Percentiles rank a stretch among this genome's conserved stretches.
phyloP scores from a whole-genome alignment of 805 yeast species.

The Lipomyces kockii region DNA sequence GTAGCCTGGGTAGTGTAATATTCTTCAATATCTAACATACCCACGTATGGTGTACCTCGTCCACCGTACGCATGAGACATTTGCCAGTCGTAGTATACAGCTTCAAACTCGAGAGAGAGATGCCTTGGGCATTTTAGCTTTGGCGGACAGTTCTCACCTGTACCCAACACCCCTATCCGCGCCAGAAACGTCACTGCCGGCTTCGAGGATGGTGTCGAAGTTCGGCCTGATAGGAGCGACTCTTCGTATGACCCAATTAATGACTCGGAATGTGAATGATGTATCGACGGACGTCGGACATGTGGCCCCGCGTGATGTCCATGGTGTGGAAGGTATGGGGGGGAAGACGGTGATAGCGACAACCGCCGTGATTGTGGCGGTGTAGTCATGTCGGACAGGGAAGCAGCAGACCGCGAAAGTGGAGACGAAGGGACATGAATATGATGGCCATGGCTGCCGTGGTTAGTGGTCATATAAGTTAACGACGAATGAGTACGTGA shows the following conservation, averaged over 20 bases:
- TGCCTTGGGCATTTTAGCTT: conserved; percentile 41
- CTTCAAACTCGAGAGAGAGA: conserved; percentile 40
- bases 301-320: neutral
- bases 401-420: conserved; percentile 14
- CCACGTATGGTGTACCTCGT: conserved; percentile 42
- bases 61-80: neutral
- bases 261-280: conserved; percentile 36
- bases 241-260: conserved; percentile 47
- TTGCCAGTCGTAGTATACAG: conserved; percentile 43
- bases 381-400: conserved; percentile 1
- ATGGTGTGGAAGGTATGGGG: conserved; percentile 5
- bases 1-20: conserved; percentile 3
- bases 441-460: conserved; percentile 5
- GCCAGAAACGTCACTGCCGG: conserved; percentile 40
- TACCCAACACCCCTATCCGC: conserved; percentile 43
- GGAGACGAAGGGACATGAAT: conserved; percentile 19
- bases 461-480: neutral
- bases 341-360: conserved; percentile 16
- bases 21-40: conserved; percentile 31
- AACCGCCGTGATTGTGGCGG: neutral
- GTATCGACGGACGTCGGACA: conserved; percentile 13
- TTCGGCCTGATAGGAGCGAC: conserved; percentile 43
- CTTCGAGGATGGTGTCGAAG: conserved; percentile 41
- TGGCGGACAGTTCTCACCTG: conserved; percentile 35
- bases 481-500: neutral